phyloP scores from a whole-genome alignment of 495 filamentous ascomycete species.

The Podospora pseudoanserina region DNA sequence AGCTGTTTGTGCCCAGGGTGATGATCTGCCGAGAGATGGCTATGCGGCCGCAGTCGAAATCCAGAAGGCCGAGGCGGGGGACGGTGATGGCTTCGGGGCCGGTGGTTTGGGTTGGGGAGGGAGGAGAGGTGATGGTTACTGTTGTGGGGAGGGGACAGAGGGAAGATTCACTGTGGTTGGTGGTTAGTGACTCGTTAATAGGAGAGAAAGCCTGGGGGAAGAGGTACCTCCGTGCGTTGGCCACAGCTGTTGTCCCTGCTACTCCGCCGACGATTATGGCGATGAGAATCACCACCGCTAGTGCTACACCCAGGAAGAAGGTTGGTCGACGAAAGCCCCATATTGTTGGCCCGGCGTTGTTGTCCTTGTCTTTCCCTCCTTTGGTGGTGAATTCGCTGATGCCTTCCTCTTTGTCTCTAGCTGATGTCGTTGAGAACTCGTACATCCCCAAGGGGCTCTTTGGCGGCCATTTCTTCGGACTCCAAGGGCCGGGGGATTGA shows the following conservation, averaged over 20 bases:
- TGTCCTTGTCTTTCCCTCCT: not conserved
- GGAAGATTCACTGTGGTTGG: not conserved
- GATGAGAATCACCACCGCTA: constrained; percentile 7
- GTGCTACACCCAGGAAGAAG: constrained; percentile 3
- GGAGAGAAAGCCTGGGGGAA: not conserved
- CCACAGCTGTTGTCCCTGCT: constrained; percentile 15
- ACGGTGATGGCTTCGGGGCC: constrained; percentile 4
- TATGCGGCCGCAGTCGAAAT: constrained; percentile 16
- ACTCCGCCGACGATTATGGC: constrained; percentile 18
- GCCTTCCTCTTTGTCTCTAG: constrained; percentile 3
- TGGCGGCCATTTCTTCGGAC: not conserved
- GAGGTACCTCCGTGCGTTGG: constrained; percentile 11
- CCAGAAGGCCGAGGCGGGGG: constrained; percentile 15
- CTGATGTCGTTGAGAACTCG: constrained; percentile 4
- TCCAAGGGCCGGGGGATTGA: constrained; percentile 5
- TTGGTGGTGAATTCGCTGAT: not conserved
- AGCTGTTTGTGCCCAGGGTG: constrained; percentile 11
- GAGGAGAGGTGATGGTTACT: constrained; percentile 8
- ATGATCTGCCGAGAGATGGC: constrained; percentile 13
- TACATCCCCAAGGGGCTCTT: constrained; percentile 1
- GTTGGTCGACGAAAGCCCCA: constrained; percentile 2
- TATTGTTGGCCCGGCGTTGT: not conserved
- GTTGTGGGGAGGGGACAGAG: constrained; percentile 1
- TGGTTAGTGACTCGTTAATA: not conserved
- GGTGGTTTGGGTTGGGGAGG: not conserved